Percentiles rank a stretch among this genome's conserved stretches.
phyloP scores from a whole-genome alignment of 208 protist genomes.

The Crithidia expoeki region DNA sequence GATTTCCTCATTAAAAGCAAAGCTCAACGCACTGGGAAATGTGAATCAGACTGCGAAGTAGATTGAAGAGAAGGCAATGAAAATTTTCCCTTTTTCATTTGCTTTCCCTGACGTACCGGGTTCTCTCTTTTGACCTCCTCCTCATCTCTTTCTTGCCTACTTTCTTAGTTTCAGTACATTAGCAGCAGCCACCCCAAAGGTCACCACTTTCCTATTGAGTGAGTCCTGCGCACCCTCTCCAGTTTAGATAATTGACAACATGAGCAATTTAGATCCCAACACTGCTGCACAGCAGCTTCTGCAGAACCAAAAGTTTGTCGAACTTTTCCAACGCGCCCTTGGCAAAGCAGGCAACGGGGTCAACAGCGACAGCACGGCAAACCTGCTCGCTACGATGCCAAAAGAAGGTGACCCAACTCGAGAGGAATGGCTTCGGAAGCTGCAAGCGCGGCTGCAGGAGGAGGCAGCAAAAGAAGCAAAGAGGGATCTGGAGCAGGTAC shows the following conservation, averaged over 20 bases:
- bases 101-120: too few species aligned
- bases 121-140: too few species aligned
- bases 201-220: too few species aligned
- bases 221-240: too few species aligned
- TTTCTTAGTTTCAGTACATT: too few species aligned
- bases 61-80: too few species aligned
- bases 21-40: too few species aligned
- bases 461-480: slow-evolving; percentile 62
- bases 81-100: too few species aligned
- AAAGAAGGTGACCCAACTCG: slow-evolving; percentile 71
- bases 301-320: slow-evolving; percentile 81
- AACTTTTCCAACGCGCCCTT: slow-evolving; percentile 76
- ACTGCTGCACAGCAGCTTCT: slow-evolving; percentile 64
- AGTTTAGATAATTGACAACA: background rate
- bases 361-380: background rate
- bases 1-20: too few species aligned
- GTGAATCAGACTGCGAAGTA: too few species aligned
- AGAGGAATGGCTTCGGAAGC: slow-evolving; percentile 71
- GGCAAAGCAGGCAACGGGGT: slow-evolving; percentile 23
- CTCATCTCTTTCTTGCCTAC: too few species aligned
- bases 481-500: slow-evolving; percentile 78
- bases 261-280: slow-evolving; percentile 26
- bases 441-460: slow-evolving; percentile 73
- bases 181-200: too few species aligned
- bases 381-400: slow-evolving; percentile 67